phyloP scores from a whole-genome alignment of 352 stramenopile genomes.

The Pythium apleroticum region DNA sequence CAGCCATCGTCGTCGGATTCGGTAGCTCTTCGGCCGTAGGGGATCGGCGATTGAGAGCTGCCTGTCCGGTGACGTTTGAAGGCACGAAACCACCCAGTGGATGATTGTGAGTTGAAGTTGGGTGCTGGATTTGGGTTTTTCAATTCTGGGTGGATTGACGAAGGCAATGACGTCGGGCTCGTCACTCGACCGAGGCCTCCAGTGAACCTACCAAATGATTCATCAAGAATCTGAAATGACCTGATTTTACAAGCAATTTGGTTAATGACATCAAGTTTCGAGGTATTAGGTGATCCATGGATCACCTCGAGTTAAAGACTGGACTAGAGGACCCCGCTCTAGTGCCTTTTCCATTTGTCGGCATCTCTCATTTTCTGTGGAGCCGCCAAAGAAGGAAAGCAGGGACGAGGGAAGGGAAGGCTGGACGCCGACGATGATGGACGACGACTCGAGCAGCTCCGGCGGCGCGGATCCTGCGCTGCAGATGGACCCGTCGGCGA shows the following conservation, averaged over 20 bases:
- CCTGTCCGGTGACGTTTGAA: slow-evolving; percentile 10
- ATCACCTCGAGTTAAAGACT: not conserved
- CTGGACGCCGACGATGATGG: slow-evolving; percentile 13
- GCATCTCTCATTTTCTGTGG: not conserved
- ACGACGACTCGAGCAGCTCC: slow-evolving; percentile 14
- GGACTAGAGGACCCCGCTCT: slow-evolving; percentile 1
- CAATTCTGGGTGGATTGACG: not conserved
- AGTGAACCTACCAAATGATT: not conserved
- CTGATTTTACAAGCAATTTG: not conserved
- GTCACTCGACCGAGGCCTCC: not conserved
- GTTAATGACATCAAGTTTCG: not conserved
- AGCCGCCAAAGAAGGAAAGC: not conserved
- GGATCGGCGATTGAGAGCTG: not conserved
- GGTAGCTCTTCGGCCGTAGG: not conserved
- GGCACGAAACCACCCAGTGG: not conserved
- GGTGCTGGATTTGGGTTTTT: not conserved
- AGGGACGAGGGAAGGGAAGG: not conserved
- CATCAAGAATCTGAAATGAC: not conserved
- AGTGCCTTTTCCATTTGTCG: not conserved
- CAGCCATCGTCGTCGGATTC: slow-evolving; percentile 1
- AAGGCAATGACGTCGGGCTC: not conserved
- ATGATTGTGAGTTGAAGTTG: slow-evolving; percentile 7
- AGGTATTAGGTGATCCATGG: not conserved
- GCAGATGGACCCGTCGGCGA: slow-evolving; percentile 14
- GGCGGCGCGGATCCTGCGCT: slow-evolving; percentile 4